Percentiles rank a stretch among this genome's conserved stretches.
These are phyloP conservation scores for Globisporangium viniferum DNA, from an alignment of 352 stramenopile genomes.

Conservation along the genomic window DNA sequence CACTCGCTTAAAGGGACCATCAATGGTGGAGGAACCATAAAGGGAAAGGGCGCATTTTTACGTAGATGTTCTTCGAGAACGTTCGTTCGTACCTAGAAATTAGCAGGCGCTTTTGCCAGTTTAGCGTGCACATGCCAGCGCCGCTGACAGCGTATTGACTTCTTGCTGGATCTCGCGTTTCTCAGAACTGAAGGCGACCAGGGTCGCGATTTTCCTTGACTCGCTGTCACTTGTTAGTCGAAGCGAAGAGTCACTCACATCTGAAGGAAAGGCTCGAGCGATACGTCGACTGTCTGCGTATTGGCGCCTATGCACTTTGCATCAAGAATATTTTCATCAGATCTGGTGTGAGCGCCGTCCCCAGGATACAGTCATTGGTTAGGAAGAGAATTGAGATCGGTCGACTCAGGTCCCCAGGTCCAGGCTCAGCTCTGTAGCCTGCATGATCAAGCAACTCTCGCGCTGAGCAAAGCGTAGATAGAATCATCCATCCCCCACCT, in stretches of 20 bases:
- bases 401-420: background rate
- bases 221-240: background rate
- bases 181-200: background rate
- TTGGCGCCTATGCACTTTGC: too few species aligned
- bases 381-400: background rate
- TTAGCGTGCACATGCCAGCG: too few species aligned
- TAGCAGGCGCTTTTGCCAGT: background rate
- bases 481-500: background rate
- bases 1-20: background rate
- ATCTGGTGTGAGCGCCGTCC: background rate
- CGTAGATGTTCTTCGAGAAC: background rate
- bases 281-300: background rate
- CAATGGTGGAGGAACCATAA: background rate
- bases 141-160: too few species aligned
- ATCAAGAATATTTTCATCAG: background rate
- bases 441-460: background rate
- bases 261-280: background rate
- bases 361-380: background rate
- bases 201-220: background rate
- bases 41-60: background rate
- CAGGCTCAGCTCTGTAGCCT: too few species aligned
- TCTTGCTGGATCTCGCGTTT: background rate
- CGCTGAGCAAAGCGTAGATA: background rate
- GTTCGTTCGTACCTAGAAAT: background rate
- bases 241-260: background rate